These are phyloP conservation scores for Aspergillus flavus DNA, from an alignment of 2,329 filamentous ascomycete genomes.

Conservation along the genomic window DNA sequence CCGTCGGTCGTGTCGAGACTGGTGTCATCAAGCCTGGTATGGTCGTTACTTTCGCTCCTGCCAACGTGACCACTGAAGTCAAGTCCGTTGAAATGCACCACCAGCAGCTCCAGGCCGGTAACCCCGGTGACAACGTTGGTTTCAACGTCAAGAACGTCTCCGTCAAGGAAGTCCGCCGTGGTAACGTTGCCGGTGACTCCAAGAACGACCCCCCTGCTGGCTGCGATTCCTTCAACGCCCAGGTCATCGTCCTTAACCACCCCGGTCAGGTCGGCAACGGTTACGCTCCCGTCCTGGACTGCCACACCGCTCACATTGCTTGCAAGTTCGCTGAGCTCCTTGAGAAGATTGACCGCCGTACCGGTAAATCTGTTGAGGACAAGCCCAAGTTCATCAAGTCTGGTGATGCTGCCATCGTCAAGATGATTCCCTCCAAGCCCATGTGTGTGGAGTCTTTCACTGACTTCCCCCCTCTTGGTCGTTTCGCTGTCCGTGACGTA, in stretches of 20 bases:
- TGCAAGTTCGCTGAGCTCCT: slow-evolving; percentile 99
- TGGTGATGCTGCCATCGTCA: slow-evolving; percentile 99
- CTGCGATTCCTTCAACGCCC: slow-evolving; percentile 94
- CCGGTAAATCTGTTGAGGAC: slow-evolving; percentile 92
- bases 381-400: slow-evolving; percentile 99
- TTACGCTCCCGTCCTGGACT: slow-evolving; percentile 98
- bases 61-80: slow-evolving; percentile 99
- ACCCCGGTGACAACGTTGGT: slow-evolving; percentile 99
- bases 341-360: slow-evolving; percentile 99
- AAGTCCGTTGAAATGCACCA: slow-evolving; percentile 99
- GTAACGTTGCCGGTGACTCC: slow-evolving; percentile 99
- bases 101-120: slow-evolving; percentile 95
- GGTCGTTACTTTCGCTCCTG: slow-evolving; percentile 95
- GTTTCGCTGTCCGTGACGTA: slow-evolving; percentile 97
- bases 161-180: slow-evolving; percentile 99
- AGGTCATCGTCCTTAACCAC: slow-evolving; percentile 99
- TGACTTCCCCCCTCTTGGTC: slow-evolving; percentile 98
- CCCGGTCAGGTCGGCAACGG: slow-evolving; percentile 98
- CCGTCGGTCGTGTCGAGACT: slow-evolving; percentile 99
- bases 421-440: slow-evolving; percentile 99
- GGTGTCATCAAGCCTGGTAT: slow-evolving; percentile 84
- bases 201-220: slow-evolving; percentile 97
- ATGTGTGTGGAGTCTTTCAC: slow-evolving; percentile 99
- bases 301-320: slow-evolving; percentile 99
- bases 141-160: slow-evolving; percentile 99